Base-by-base conservation (phyloP, 345 rosid genomes). In the Bruguiera sexangula region DNA sequence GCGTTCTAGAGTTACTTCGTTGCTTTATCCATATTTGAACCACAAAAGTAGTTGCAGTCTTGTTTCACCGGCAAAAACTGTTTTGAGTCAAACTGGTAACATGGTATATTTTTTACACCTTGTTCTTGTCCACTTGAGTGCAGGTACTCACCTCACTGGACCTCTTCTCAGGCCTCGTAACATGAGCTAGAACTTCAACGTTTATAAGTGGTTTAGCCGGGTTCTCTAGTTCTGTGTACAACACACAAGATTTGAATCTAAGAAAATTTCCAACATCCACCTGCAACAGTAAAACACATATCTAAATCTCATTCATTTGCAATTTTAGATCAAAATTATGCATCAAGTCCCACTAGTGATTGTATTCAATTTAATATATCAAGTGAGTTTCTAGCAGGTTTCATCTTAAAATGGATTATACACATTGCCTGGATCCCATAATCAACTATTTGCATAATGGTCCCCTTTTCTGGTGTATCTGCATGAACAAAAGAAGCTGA, bases 231-330 rank as follows among this genome's bases (percentile, higher is more conserved):
- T 91, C 88, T 0, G 94, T 88, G 69, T 84, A 90, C 79, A 93
- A 77, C 62, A 93, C 80, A 2, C 96, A 88, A n/a, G 93, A 90
- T 66, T 90, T 90, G 66, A 93, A 75, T 19, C 93, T 89, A 67
- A 93, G 97, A 60, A 93, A 93, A 74, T 89, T 86, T 37, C 97
- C 98, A 26, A 87, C 89, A 80, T 86, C 92, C 55, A 90, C 96
- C 92, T 84, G 83, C 86, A 85, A 50, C 67, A 67, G 26, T 19
- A 67, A 26, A 56, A 72, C 27, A 32, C 59, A 64, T 8, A 2
- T 51, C 13, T 4, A 2, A 37, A 24, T 50, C 65, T 19, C 1
- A 74, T 43, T 18, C 43, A 6, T 37, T 26, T 21, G 29, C 50
- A 61, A 53, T 69, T 3, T 48, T 9, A n/a, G n/a, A 54, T 21